These are phyloP conservation scores for Solanum hybrid DNA, from an alignment of 305 asterid species.

Conservation along the genomic window DNA sequence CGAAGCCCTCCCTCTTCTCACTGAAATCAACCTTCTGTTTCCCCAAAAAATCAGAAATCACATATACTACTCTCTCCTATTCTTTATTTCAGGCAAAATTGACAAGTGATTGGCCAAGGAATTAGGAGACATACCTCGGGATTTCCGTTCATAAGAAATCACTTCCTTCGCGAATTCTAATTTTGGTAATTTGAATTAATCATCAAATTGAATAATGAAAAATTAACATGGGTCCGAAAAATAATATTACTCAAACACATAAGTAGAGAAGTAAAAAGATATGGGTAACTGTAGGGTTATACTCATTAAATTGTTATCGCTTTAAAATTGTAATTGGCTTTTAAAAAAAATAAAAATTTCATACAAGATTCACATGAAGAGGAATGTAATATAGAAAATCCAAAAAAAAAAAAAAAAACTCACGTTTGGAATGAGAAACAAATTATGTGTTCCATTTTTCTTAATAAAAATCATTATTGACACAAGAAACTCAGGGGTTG, in stretches of 20 bases:
- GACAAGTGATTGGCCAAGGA: neutral
- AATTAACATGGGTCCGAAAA: too few relatives aligned
- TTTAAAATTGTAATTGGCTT: neutral
- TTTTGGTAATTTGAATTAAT: neutral
- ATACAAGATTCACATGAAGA: neutral
- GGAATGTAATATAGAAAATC: neutral
- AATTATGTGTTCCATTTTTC: neutral
- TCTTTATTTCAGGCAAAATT: neutral
- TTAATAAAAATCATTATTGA: neutral
- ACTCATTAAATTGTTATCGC: neutral
- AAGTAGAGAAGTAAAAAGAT: neutral
- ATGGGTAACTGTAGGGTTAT: neutral
- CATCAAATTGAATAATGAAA: neutral
- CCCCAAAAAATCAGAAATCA: neutral
- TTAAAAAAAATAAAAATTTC: neutral
- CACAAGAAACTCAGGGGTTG: neutral
- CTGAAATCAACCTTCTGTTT: neutral
- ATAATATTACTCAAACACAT: neutral
- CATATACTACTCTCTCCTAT: neutral
- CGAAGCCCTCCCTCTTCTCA: slow-evolving; percentile 15
- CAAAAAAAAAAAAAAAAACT: neutral
- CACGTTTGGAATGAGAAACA: neutral
- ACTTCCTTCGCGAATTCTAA: neutral
- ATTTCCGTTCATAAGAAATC: neutral
- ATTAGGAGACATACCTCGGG: neutral